These are phyloP conservation scores for Lentinus brumalis DNA, from an alignment of 768 basidiomycete species.

Conservation along the genomic window DNA sequence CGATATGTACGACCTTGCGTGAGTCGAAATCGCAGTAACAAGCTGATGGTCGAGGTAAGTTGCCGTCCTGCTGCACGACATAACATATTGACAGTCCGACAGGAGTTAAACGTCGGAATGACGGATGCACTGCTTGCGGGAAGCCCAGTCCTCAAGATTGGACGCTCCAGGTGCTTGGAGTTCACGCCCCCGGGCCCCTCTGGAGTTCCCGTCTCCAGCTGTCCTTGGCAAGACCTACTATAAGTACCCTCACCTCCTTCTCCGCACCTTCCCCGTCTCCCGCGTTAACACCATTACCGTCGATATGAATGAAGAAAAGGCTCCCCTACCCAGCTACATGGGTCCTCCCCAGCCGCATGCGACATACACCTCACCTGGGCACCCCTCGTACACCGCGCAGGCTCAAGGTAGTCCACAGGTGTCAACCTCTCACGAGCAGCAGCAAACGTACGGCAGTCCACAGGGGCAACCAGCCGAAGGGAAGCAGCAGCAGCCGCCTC, in stretches of 20 bases:
- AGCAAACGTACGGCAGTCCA: neutral
- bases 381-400: neutral
- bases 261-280: neutral
- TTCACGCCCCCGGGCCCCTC: too few relatives aligned
- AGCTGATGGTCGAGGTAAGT: too few relatives aligned
- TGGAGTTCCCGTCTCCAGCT: too few relatives aligned
- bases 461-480: neutral
- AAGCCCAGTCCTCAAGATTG: too few relatives aligned
- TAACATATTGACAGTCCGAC: too few relatives aligned
- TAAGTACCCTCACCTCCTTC: too few relatives aligned
- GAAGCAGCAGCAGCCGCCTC: neutral
- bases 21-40: too few relatives aligned
- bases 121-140: too few relatives aligned
- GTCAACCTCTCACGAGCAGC: neutral
- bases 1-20: too few relatives aligned
- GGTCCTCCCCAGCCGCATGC: neutral
- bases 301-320: constrained; percentile 14
- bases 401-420: neutral
- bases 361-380: neutral
- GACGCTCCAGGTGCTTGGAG: too few relatives aligned
- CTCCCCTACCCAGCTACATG: constrained; percentile 6
- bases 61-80: too few relatives aligned
- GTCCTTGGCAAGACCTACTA: neutral
- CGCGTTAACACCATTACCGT: neutral
- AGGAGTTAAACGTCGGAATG: too few relatives aligned